Evolutionary conservation across 257 asterid genomes (phyloP).

Genomic region (Solanum chilense): DNA sequence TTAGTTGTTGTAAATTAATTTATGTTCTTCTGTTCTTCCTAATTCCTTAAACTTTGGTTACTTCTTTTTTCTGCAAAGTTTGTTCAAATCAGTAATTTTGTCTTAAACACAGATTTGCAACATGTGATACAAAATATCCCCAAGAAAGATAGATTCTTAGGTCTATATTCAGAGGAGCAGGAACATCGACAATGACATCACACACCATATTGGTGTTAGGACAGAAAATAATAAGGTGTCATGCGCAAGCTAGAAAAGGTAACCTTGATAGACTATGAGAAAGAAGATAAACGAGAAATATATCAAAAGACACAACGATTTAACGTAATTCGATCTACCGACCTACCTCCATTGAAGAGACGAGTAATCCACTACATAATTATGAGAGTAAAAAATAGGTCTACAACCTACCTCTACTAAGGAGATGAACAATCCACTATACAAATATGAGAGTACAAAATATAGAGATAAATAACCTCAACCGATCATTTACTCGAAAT

Average conservation of each 20-base stretch:
- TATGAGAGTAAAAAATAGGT: neutral
- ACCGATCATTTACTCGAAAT: neutral
- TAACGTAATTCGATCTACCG: neutral
- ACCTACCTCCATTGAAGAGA: neutral
- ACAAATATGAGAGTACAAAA: too few species aligned
- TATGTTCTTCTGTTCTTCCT: too few species aligned
- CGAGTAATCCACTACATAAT: neutral
- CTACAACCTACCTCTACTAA: neutral
- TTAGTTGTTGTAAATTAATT: too few species aligned
- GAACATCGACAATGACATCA: neutral
- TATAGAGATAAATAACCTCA: too few species aligned
- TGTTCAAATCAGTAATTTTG: too few species aligned
- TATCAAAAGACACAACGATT: neutral
- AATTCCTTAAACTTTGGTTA: too few species aligned
- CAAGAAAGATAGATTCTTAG: neutral
- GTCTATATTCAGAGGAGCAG: neutral
- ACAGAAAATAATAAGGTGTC: neutral
- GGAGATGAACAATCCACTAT: neutral
- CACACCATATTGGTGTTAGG: neutral
- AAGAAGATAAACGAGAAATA: neutral
- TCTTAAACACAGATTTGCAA: too few species aligned
- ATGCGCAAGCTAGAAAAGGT: too few species aligned
- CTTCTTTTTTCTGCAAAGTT: too few species aligned
- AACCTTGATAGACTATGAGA: neutral
- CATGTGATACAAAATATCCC: too few species aligned